Evolutionary conservation across 2,329 filamentous ascomycete species (phyloP), one percentile per base, ranked within the genome.

Genomic region (Verticillium albo-atrum): DNA sequence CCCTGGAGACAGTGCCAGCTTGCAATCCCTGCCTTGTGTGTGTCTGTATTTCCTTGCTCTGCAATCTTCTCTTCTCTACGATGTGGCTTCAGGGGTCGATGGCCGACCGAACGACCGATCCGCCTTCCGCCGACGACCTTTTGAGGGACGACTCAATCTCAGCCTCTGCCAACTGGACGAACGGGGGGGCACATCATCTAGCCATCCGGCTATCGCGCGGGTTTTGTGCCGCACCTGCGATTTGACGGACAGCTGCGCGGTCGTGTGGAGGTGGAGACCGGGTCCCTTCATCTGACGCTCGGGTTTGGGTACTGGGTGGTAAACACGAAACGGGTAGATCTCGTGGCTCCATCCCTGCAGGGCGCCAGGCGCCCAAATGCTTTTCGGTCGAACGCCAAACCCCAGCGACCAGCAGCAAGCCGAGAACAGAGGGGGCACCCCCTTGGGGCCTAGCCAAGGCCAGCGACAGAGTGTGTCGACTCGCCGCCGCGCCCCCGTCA

Each of bases 251-350:
- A 47, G 17, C 42, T 47, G 20, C 20, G 42, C 17, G n/a, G 42
- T 47, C 42, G 20, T 47, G 42, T 23, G 42, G 42, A 47, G 42
- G 42, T 47, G 42, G 42, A 23, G 42, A 47, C 23, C 42, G 42
- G 42, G 20, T 47, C 42, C 42, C 42, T 47, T 47, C 42, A 47
- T 47, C 42, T 47, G 42, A 23, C 42, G 42, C 42, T 47, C 42
- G 42, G 42, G 42, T 47, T 47, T 47, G 42, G 42, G 42, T 23
- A 23, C n/a, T 47, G 42, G 20, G 42, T 47, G 20, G 42, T 47
- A 55, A 57, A 50, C 55, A 62, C 58, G 63, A 64, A 64, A 64
- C 63, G 63, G 63, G 60, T 59, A 63, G 63, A 64, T 64, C 63
- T 64, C 58, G 60, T 60, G 62, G 63, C 59, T 61, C 60, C 47